Evolutionary conservation across 805 yeast species (phyloP).

Genomic region (Saccharomyces kudriavzevii): DNA sequence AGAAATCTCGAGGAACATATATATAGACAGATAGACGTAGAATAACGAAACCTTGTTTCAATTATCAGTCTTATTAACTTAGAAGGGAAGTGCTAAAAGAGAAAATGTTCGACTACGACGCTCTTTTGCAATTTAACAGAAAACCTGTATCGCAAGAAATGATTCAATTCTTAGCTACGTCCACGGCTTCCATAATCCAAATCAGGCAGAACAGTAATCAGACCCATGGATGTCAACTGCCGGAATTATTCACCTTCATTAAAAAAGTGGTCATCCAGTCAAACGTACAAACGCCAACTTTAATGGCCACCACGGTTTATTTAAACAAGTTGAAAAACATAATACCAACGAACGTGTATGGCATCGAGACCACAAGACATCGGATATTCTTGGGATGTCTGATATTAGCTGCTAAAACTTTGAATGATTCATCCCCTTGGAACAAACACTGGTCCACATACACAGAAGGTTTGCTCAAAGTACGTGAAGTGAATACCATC

Average conservation of each 20-base stretch:
- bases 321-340: constrained; percentile 66
- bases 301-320: constrained; percentile 87
- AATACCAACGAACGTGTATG: constrained; percentile 81
- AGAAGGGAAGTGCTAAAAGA: not conserved
- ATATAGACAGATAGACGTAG: not conserved
- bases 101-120: constrained; percentile 23
- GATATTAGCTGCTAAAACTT: constrained; percentile 78
- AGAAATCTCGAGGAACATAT: not conserved
- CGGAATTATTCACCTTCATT: constrained; percentile 57
- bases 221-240: constrained; percentile 22
- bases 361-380: constrained; percentile 88
- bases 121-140: constrained; percentile 22
- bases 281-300: constrained; percentile 88
- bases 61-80: not conserved
- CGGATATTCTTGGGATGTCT: constrained; percentile 83
- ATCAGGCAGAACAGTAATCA: constrained; percentile 14
- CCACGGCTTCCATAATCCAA: constrained; percentile 25
- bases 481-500: constrained; percentile 77
- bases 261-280: constrained; percentile 65
- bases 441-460: constrained; percentile 94
- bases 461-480: constrained; percentile 71
- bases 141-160: constrained; percentile 24
- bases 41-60: not conserved
- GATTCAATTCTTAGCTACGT: constrained; percentile 21
- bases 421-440: constrained; percentile 88